phyloP scores from a whole-genome alignment of 495 filamentous ascomycete genomes.

The Lophium mytilinum region DNA sequence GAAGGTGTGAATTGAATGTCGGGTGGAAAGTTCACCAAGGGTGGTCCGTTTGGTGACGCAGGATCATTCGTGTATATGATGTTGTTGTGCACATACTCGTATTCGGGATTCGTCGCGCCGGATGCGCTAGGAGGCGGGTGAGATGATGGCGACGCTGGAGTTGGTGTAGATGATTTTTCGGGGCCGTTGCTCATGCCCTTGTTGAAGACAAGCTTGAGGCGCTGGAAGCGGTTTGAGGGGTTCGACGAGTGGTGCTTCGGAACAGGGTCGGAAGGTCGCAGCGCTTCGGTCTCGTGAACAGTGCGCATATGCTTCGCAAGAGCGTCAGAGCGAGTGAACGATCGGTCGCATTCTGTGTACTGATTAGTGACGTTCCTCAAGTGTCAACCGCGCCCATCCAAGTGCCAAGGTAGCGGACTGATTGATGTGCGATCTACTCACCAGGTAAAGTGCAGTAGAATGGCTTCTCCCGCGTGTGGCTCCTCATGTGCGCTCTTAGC shows the following conservation, averaged over 20 bases:
- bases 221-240: slow-evolving; percentile 30
- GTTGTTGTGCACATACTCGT: slow-evolving; percentile 32
- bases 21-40: slow-evolving; percentile 39
- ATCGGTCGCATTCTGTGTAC: slow-evolving; percentile 81
- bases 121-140: slow-evolving; percentile 16
- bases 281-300: slow-evolving; percentile 91
- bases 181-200: slow-evolving; percentile 2
- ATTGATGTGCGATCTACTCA: slow-evolving; percentile 34
- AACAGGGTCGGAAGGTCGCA: slow-evolving; percentile 80
- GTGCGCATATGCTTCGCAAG: slow-evolving; percentile 98
- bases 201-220: slow-evolving; percentile 27
- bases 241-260: slow-evolving; percentile 62
- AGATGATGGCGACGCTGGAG: slow-evolving; percentile 21
- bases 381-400: not conserved
- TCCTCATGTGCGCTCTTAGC: slow-evolving; percentile 91
- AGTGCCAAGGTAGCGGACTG: not conserved
- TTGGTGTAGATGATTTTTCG: slow-evolving; percentile 8
- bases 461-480: slow-evolving; percentile 95
- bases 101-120: slow-evolving; percentile 10
- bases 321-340: slow-evolving; percentile 93
- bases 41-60: slow-evolving; percentile 36
- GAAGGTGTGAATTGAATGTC: slow-evolving; percentile 63
- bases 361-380: no score
- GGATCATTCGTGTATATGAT: slow-evolving; percentile 32
- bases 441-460: slow-evolving; percentile 94